Conservation (phyloP, 148 eudicot species). For the Chenopodium berlandieri region DNA sequence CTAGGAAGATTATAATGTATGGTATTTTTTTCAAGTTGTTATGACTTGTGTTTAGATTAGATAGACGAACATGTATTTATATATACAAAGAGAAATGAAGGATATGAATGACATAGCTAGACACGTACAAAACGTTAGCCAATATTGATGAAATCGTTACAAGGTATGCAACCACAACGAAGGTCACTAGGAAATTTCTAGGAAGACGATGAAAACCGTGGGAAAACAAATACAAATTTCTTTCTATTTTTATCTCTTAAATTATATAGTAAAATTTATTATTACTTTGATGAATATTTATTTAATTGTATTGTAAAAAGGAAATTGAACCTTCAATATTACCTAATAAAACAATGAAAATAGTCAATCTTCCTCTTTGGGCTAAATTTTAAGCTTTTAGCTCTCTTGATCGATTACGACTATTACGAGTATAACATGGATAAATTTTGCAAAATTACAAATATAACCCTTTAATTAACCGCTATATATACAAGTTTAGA, state of each 20-base stretch:
- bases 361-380: background rate
- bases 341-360: background rate
- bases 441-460: too few species aligned
- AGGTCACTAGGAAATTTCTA: constrained; percentile 15
- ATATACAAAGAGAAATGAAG: background rate
- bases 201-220: constrained; percentile 2
- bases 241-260: background rate
- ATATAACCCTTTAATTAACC: too few species aligned
- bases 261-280: background rate
- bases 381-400: background rate
- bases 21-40: background rate
- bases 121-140: background rate
- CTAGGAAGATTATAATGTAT: background rate
- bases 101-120: background rate
- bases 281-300: background rate
- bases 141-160: constrained; percentile 3
- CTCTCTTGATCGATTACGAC: background rate
- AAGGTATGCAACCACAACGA: background rate
- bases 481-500: too few species aligned
- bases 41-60: too few species aligned
- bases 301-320: background rate
- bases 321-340: background rate
- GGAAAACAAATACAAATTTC: background rate
- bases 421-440: too few species aligned
- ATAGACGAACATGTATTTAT: background rate